Base-by-base conservation (phyloP, 2,329 filamentous ascomycete species). In the Blastomyces parvus region DNA sequence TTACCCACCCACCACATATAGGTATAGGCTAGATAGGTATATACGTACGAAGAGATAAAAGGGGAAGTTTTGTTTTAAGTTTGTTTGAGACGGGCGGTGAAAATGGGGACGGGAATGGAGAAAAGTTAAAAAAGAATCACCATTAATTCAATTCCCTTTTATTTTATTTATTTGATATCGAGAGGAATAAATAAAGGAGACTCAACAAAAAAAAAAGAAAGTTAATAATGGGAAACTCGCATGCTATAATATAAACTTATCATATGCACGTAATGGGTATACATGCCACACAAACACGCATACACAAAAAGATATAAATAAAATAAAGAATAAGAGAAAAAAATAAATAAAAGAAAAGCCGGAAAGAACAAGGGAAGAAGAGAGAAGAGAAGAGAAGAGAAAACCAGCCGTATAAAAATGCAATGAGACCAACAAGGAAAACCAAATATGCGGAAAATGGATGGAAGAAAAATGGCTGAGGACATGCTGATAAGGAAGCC, bases 251-350 rank as follows among this genome's bases (percentile, higher is more conserved):
- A n/a, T n/a, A n/a, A n/a, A 8, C 2, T 42, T 17, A 33, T 2
- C 5, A 13, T 30, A 25, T 30, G 59, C 44, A 52, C 25, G 59
- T 25, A 53, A 61, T 50, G 44, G 59, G 46, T 60, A 61, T 61
- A 61, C 46, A 61, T 61, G 59, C 44, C 42, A 14, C 46, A 36
- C 33, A 36, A 36, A 36, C 33, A 61, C n/a, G 25, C n/a, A 50
- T 14, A 46, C n/a, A 30, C 1, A 36, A 27, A 60, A 48, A 48
- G 46, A n/a, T 22, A 48, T 48, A 48, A 9, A 40, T n/a, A 42
- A 42, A 4, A 59, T 11, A 8, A 4, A 46, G 1, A 22, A n/a
- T 19, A 3, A 59, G 9, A 50, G 33, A 60, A 22, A 60, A 46
- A 27, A 59, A 40, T n/a, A 8, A 33, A 33, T 9, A 14, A 36